A percentile compares a stretch with the other conserved stretches of the same genome.
These are phyloP conservation scores for Trichoderma erinaceum DNA, from an alignment of 495 filamentous ascomycete genomes.

Conservation along the genomic window DNA sequence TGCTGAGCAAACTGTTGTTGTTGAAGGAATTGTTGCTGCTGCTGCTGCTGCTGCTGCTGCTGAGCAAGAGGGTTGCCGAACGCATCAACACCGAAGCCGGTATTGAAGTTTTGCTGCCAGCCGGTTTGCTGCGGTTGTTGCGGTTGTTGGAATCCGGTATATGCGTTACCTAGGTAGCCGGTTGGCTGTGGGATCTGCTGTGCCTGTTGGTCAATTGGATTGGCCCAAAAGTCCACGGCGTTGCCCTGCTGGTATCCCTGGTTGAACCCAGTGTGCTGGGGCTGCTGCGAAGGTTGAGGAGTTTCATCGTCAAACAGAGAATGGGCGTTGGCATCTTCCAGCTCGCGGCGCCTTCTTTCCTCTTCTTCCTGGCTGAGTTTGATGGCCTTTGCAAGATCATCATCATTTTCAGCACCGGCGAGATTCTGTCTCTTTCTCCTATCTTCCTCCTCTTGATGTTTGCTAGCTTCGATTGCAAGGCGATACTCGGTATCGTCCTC, in stretches of 20 bases:
- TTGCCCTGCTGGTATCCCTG: constrained; percentile 95
- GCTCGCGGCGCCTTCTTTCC: constrained; percentile 77
- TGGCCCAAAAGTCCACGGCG: constrained; percentile 94
- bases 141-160: constrained; percentile 60
- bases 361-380: constrained; percentile 91
- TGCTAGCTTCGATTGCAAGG: constrained; percentile 93
- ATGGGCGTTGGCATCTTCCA: constrained; percentile 82
- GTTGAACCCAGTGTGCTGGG: constrained; percentile 83
- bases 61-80: constrained; percentile 64
- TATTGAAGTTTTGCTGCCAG: constrained; percentile 51
- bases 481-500: constrained; percentile 92
- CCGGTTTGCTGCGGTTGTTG: constrained; percentile 58
- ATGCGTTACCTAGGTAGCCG: constrained; percentile 80
- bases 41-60: constrained; percentile 34
- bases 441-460: constrained; percentile 91
- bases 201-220: constrained; percentile 66
- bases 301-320: constrained; percentile 84
- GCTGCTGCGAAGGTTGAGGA: constrained; percentile 50
- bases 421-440: constrained; percentile 70
- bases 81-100: constrained; percentile 42
- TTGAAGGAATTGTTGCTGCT: constrained; percentile 44
- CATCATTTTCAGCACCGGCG: constrained; percentile 53
- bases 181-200: constrained; percentile 69
- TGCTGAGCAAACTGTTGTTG: constrained; percentile 39
- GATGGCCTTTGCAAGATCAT: constrained; percentile 90